Evolutionary conservation across 768 basidiomycete species (phyloP).

Genomic region (Amanita muscaria): DNA sequence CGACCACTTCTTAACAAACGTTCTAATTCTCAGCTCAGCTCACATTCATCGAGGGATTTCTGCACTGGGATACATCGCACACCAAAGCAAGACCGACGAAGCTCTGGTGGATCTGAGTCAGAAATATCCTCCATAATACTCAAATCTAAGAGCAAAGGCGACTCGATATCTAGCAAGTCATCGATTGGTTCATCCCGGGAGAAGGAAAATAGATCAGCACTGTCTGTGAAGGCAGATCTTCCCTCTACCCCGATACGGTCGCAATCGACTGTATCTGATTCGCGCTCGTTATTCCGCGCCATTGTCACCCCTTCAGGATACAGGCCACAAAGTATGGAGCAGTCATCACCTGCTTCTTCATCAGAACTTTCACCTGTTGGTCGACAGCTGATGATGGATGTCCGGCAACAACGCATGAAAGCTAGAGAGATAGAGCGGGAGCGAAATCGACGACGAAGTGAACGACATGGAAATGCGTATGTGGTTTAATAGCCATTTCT

Average conservation of each 20-base stretch:
- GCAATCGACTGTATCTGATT: conserved; percentile 21
- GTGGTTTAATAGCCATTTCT: not conserved
- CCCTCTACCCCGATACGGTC: conserved; percentile 41
- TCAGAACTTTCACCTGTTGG: conserved; percentile 67
- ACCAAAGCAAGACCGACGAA: conserved; percentile 19
- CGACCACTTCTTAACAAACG: conserved; percentile 21
- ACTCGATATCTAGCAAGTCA: conserved; percentile 6
- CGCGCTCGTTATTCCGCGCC: conserved; percentile 28
- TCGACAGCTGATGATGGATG: conserved; percentile 56
- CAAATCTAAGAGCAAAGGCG: conserved; percentile 11
- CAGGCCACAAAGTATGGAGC: conserved; percentile 31
- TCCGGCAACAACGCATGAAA: conserved; percentile 39
- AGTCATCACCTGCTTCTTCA: conserved; percentile 59
- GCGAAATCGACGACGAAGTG: conserved; percentile 13
- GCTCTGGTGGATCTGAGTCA: conserved; percentile 14
- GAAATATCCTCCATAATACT: conserved; percentile 12
- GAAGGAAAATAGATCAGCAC: conserved; percentile 33
- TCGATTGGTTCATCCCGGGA: conserved; percentile 11
- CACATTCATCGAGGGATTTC: conserved; percentile 13
- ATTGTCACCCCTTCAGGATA: conserved; percentile 37
- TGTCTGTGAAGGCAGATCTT: conserved; percentile 28
- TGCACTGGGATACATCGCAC: conserved; percentile 22
- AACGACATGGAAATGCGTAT: conserved; percentile 3
- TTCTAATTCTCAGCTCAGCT: conserved; percentile 14
- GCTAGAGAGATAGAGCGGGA: conserved; percentile 29